Evolutionary conservation across 169 alveolate species (phyloP).

Genomic region (Eimeria maxima): DNA sequence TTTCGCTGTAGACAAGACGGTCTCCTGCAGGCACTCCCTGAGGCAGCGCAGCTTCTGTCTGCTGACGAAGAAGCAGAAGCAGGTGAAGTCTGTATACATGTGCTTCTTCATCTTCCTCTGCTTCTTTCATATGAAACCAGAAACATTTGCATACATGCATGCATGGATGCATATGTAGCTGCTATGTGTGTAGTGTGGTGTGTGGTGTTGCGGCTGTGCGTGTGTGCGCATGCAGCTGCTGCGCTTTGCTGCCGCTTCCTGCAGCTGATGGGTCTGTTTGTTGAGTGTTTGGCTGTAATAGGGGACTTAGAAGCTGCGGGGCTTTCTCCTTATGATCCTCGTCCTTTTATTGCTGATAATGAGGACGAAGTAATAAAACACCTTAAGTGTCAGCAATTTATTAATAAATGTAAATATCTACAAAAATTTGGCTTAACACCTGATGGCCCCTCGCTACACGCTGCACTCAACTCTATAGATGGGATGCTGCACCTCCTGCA

Average conservation of each 20-base stretch:
- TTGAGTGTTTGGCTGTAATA: neutral
- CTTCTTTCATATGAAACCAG: neutral
- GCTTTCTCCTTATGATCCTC: neutral
- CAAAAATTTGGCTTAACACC: neutral
- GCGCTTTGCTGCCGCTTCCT: neutral
- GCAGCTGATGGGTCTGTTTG: neutral
- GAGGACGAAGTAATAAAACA: too few relatives aligned
- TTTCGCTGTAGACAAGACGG: neutral
- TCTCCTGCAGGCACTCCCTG: neutral
- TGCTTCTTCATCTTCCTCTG: too few relatives aligned
- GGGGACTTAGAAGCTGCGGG: neutral
- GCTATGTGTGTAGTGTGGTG: neutral
- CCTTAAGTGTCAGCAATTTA: too few relatives aligned
- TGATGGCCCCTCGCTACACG: neutral
- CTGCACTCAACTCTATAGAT: neutral
- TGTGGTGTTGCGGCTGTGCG: neutral
- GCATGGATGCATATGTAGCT: too few relatives aligned
- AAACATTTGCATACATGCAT: neutral
- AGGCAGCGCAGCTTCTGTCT: neutral
- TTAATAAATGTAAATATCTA: neutral
- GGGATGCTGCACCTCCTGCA: neutral
- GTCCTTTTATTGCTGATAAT: too few relatives aligned
- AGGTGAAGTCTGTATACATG: neutral
- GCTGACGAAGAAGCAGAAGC: neutral
- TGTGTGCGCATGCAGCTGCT: neutral